Percentiles rank a stretch among this genome's conserved stretches.
Evolutionary conservation across 352 stramenopile genomes (phyloP).

Genomic region (Globisporangium heterothallicum): DNA sequence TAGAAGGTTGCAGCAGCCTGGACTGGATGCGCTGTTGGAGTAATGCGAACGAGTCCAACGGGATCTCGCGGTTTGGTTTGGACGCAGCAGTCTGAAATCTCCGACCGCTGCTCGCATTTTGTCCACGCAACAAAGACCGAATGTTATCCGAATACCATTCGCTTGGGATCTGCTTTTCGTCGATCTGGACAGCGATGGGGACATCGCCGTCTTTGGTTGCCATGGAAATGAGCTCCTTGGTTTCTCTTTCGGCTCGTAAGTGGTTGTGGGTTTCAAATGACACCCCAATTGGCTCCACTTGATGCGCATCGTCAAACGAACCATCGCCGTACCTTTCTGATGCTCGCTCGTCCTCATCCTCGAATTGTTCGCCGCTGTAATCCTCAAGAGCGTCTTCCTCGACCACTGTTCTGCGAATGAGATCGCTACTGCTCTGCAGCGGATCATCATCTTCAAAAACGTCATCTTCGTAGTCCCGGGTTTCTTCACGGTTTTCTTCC

Average conservation of each 20-base stretch:
- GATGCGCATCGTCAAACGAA: neutral
- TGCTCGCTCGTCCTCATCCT: conserved; percentile 1
- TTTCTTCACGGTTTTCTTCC: too few relatives aligned
- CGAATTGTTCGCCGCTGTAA: conserved; percentile 14
- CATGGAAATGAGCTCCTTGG: too few relatives aligned
- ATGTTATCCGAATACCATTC: conserved; percentile 8
- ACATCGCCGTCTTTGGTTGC: too few relatives aligned
- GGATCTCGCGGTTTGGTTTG: neutral
- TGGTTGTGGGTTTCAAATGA: too few relatives aligned
- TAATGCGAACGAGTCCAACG: neutral
- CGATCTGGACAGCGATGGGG: neutral
- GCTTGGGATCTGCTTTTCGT: neutral
- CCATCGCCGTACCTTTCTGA: neutral
- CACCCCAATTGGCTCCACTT: too few relatives aligned
- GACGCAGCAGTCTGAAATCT: too few relatives aligned
- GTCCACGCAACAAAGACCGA: neutral
- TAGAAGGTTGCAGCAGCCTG: neutral
- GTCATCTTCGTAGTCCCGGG: conserved; percentile 16
- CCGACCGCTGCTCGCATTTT: too few relatives aligned
- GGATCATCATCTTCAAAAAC: conserved; percentile 10
- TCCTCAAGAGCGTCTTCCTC: neutral
- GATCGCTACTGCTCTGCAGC: neutral
- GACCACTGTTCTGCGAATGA: neutral
- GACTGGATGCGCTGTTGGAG: neutral
- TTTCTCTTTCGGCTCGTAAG: too few relatives aligned